phyloP scores from a whole-genome alignment of 2,329 filamentous ascomycete genomes.

The Fusarium mangiferae region DNA sequence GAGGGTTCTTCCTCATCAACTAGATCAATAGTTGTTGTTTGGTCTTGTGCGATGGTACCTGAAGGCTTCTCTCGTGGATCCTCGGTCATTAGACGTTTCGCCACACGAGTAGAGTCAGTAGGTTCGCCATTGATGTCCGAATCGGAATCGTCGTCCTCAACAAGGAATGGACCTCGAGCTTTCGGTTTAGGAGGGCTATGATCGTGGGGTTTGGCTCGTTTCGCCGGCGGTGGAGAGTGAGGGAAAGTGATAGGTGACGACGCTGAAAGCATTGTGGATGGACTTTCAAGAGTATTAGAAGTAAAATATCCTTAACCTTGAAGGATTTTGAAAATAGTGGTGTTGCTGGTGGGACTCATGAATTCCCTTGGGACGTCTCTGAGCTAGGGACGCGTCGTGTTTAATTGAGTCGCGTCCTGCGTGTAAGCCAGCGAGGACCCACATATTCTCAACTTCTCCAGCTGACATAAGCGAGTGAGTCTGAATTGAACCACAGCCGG shows the following conservation, averaged over 20 bases:
- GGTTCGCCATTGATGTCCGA: slow-evolving; percentile 33
- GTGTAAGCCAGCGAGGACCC: slow-evolving; percentile 18
- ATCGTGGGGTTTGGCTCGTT: slow-evolving; percentile 51
- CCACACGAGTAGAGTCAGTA: slow-evolving; percentile 24
- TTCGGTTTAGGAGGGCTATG: slow-evolving; percentile 49
- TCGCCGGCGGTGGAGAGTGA: slow-evolving; percentile 54
- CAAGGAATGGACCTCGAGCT: slow-evolving; percentile 52
- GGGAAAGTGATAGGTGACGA: slow-evolving; percentile 70
- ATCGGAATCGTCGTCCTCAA: slow-evolving; percentile 53
- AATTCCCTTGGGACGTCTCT: slow-evolving; percentile 22
- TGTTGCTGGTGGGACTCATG: slow-evolving; percentile 21
- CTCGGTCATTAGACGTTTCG: slow-evolving; percentile 49
- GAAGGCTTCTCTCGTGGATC: slow-evolving; percentile 33
- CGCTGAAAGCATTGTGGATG: slow-evolving; percentile 63
- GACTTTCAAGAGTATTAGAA: background rate
- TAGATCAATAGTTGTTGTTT: background rate
- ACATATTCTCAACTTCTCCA: slow-evolving; percentile 1
- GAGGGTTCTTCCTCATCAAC: background rate
- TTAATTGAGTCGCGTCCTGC: slow-evolving; percentile 46
- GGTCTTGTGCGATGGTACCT: background rate
- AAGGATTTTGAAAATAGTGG: background rate
- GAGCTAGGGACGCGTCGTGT: slow-evolving; percentile 42
- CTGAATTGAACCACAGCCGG: slow-evolving; percentile 19
- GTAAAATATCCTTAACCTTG: background rate
- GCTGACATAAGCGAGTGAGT: slow-evolving; percentile 39